Base-by-base conservation (phyloP, 2,329 filamentous ascomycete genomes). In the Corinectria fuckeliana region DNA sequence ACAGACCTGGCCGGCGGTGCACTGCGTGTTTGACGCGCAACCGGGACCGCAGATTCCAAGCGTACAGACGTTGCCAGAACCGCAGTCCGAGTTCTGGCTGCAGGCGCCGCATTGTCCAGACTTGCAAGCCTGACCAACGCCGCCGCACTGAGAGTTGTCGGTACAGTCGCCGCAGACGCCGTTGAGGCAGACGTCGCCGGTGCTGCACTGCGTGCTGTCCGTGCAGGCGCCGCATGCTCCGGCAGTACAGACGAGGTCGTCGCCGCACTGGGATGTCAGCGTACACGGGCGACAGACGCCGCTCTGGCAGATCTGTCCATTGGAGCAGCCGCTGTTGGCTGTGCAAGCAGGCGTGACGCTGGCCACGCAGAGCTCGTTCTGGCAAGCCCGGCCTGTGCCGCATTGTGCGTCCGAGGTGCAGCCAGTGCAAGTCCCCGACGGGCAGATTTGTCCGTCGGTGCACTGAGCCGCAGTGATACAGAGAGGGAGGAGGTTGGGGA, bases 131-230 rank as follows among this genome's bases (percentile, higher is more conserved):
- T 48, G 58, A 2, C 52, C 52, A 3, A 28, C 14, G 8, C 30
- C 14, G 8, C 30, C 1, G 20, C 52, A 52, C 41, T 56, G 58
- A 5, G 51, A 57, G 41, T 32, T 58, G 28, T 30, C 50, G 4
- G 56, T 58, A 25, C 56, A 58, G 16, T 58, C 56, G 48, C 47
- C 41, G 26, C 58, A 60, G 30, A 26, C 32, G 23, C 58, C 58
- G 47, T 23, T 34, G 23, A 28, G 13, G 20, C 58, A 60, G 20
- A 60, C 56, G 2, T 48, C 32, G 44, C 56, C 56, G 5, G 16
- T 30, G 26, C 5, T 18, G 21, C 56, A 58, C 44, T 58, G 56
- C 3, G 42, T 5, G 16, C 26, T 58, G 44, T 44, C 26, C 2
- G 56, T 54, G 10, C 56, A 58, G 4, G 50, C 8, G 4, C 47